A percentile compares a stretch with the other conserved stretches of the same genome.
Evolutionary conservation across 768 basidiomycete genomes (phyloP).

Genomic region (Macrocybe gigantea): DNA sequence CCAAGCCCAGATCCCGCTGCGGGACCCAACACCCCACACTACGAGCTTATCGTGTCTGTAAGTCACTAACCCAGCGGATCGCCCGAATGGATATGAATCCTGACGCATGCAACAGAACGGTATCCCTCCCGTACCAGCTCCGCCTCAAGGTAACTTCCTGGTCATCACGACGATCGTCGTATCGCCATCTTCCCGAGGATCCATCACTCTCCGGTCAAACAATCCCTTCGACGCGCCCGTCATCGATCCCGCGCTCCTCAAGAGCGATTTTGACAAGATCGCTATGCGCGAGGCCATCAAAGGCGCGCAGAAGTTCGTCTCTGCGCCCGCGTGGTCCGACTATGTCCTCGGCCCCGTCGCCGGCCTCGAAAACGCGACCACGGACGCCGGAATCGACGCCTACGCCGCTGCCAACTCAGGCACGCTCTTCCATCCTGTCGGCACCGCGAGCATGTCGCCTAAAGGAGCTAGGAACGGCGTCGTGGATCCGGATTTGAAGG

Average conservation of each 20-base stretch:
- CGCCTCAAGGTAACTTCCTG: constrained; percentile 10
- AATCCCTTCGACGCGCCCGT: constrained; percentile 20
- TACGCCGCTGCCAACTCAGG: constrained; percentile 14
- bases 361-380: constrained; percentile 13
- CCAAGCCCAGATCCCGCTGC: constrained; percentile 22
- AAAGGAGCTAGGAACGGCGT: constrained; percentile 21
- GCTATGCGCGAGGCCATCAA: constrained; percentile 22
- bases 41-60: constrained; percentile 26
- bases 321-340: constrained; percentile 20
- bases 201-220: constrained; percentile 14
- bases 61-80: constrained; percentile 1
- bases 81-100: not conserved
- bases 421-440: constrained; percentile 20
- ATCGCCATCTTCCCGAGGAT: constrained; percentile 13
- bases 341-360: constrained; percentile 18
- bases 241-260: constrained; percentile 18
- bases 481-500: constrained; percentile 25
- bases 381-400: constrained; percentile 18
- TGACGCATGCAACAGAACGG: constrained; percentile 4
- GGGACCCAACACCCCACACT: constrained; percentile 26
- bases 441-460: constrained; percentile 24
- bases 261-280: constrained; percentile 15
- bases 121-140: constrained; percentile 8
- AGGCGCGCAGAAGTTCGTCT: constrained; percentile 17
- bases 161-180: constrained; percentile 7